These are phyloP conservation scores for Alternaria ethzedia DNA, from an alignment of 2,329 filamentous ascomycete species.

Conservation along the genomic window DNA sequence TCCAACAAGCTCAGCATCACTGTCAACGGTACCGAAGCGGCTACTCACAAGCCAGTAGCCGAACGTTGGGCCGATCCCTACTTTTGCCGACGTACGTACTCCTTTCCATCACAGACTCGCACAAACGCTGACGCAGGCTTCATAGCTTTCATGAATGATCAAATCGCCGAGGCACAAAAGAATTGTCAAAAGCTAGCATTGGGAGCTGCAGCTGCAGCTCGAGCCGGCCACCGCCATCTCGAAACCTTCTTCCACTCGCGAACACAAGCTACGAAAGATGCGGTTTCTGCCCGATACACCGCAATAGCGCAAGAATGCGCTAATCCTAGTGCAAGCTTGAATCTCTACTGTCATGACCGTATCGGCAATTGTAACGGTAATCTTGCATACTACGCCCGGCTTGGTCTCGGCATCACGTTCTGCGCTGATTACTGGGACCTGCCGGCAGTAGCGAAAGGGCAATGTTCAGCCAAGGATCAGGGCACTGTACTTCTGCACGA, in stretches of 20 bases:
- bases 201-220: constrained; percentile 56
- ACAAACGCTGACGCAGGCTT: constrained; percentile 62
- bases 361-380: neutral
- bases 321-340: neutral
- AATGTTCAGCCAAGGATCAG: constrained; percentile 70
- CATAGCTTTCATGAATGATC: constrained; percentile 54
- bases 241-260: constrained; percentile 67
- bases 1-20: constrained; percentile 65
- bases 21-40: constrained; percentile 64
- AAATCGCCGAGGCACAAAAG: constrained; percentile 59
- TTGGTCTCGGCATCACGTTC: neutral
- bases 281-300: neutral
- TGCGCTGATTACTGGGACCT: neutral
- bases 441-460: neutral
- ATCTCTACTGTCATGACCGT: neutral
- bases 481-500: constrained; percentile 71
- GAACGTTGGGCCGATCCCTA: constrained; percentile 26
- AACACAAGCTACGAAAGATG: neutral
- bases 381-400: neutral
- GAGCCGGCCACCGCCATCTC: constrained; percentile 57
- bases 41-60: constrained; percentile 44
- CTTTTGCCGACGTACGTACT: neutral
- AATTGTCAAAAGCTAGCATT: constrained; percentile 63
- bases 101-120: constrained; percentile 56
- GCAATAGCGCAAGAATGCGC: neutral